Percentiles rank a stretch among this genome's conserved stretches.
phyloP scores from a whole-genome alignment of 1,284 basidiomycete genomes.

The Paramarasmius palmivorus region DNA sequence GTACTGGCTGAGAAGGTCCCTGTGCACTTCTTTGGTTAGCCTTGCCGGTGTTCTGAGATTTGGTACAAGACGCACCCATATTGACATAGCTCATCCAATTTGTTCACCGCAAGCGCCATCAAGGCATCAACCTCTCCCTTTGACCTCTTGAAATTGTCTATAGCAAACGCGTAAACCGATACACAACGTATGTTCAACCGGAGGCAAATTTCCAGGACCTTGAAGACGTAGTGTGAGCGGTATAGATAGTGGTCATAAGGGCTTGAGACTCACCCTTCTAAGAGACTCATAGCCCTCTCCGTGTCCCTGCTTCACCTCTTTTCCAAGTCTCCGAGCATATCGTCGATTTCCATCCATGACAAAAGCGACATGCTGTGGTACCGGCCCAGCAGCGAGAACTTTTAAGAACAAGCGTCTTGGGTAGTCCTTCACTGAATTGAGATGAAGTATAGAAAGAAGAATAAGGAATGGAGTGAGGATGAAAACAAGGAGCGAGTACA shows the following conservation, averaged over 20 bases:
- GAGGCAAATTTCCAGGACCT: conserved; percentile 86
- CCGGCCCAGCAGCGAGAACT: conserved; percentile 56
- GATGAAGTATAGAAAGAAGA: neutral
- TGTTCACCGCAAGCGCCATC: conserved; percentile 84
- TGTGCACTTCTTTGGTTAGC: conserved; percentile 27
- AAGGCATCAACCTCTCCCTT: conserved; percentile 85
- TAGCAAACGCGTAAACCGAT: conserved; percentile 94
- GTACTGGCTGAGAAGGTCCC: conserved; percentile 78
- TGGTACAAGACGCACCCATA: conserved; percentile 68
- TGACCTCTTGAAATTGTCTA: conserved; percentile 96
- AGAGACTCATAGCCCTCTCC: conserved; percentile 84
- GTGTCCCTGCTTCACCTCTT: conserved; percentile 78
- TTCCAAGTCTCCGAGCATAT: conserved; percentile 76
- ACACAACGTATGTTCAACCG: conserved; percentile 79
- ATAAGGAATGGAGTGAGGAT: neutral
- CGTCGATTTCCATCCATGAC: conserved; percentile 98
- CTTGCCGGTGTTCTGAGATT: conserved; percentile 3
- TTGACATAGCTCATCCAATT: conserved; percentile 79
- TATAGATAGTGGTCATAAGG: neutral
- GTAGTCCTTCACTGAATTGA: neutral
- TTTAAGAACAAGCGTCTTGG: conserved; percentile 8
- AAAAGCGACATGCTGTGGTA: conserved; percentile 92
- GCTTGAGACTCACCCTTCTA: conserved; percentile 67
- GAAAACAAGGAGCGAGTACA: neutral
- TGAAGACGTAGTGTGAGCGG: conserved; percentile 2